These are phyloP conservation scores for Noccaea caerulescens DNA, from an alignment of 345 rosid species.

Conservation along the genomic window DNA sequence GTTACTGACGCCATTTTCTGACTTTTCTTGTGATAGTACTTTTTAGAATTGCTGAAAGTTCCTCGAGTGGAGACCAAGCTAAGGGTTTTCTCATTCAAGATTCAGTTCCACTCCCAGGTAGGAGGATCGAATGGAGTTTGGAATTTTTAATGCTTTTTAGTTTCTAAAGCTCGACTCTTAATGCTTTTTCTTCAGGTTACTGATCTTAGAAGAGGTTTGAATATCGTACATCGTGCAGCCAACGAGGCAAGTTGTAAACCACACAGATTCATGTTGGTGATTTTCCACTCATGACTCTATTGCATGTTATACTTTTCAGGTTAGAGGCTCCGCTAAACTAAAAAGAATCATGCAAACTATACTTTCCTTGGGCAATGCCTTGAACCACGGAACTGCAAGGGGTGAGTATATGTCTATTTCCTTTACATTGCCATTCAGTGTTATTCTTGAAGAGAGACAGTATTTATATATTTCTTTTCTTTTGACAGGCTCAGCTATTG, in stretches of 20 bases:
- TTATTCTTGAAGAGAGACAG: slow-evolving; percentile 8
- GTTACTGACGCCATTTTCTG: slow-evolving; percentile 30
- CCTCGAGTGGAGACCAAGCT: slow-evolving; percentile 84
- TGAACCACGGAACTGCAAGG: slow-evolving; percentile 92
- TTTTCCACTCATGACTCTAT: slow-evolving; percentile 26
- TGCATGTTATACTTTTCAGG: slow-evolving; percentile 48
- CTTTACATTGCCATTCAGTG: slow-evolving; percentile 21
- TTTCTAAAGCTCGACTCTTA: slow-evolving; percentile 27
- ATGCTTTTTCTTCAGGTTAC: slow-evolving; percentile 59
- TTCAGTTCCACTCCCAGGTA: slow-evolving; percentile 75
- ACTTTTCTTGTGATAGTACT: slow-evolving; percentile 58
- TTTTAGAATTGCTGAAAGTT: slow-evolving; percentile 79
- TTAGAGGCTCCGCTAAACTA: slow-evolving; percentile 69
- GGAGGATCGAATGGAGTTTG: slow-evolving; percentile 35
- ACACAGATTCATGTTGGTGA: slow-evolving; percentile 19
- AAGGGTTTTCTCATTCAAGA: slow-evolving; percentile 77
- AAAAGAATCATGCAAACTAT: slow-evolving; percentile 85
- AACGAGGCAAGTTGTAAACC: slow-evolving; percentile 64
- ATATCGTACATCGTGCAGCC: slow-evolving; percentile 62
- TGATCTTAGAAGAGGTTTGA: slow-evolving; percentile 71
- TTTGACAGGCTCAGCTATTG: slow-evolving; percentile 78
- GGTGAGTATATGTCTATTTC: slow-evolving; percentile 54
- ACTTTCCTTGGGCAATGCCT: slow-evolving; percentile 86
- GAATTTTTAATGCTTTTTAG: slow-evolving; percentile 24
- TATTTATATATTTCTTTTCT: slow-evolving; percentile 15